Evolutionary conservation across 345 rosid species (phyloP).

Genomic region (Pugionium dolabratum): DNA sequence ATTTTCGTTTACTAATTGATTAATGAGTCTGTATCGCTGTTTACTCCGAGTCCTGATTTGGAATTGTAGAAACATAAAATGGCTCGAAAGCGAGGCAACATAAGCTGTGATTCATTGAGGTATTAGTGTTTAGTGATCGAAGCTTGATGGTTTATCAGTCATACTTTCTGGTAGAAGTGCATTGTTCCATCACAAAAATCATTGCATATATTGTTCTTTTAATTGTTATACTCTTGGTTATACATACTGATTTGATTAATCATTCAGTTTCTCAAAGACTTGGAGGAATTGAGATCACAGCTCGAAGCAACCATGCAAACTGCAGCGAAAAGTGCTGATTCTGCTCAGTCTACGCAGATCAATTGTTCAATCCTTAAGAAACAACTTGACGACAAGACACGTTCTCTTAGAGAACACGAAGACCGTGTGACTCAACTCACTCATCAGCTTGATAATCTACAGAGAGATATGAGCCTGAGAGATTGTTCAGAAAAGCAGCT

Average conservation of each 20-base stretch:
- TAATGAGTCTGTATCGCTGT: neutral
- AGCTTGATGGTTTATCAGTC: neutral
- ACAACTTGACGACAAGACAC: slow-evolving; percentile 68
- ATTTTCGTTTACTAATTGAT: neutral
- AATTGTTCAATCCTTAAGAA: slow-evolving; percentile 59
- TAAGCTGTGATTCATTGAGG: neutral
- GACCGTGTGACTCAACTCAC: slow-evolving; percentile 62
- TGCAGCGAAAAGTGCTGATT: slow-evolving; percentile 67
- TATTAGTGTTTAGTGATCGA: neutral
- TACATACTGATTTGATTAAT: neutral
- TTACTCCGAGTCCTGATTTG: neutral
- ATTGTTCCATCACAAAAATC: neutral
- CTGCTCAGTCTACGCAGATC: slow-evolving; percentile 65
- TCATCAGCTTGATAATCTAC: slow-evolving; percentile 61
- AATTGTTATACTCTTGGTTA: neutral
- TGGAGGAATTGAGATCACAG: slow-evolving; percentile 63
- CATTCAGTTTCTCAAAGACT: slow-evolving; percentile 60
- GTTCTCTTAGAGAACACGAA: slow-evolving; percentile 70
- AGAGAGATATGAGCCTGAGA: slow-evolving; percentile 68
- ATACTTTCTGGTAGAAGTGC: neutral
- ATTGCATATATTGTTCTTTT: neutral
- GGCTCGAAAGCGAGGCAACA: neutral
- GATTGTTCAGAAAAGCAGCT: slow-evolving; percentile 74
- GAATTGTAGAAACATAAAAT: neutral
- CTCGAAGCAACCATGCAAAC: slow-evolving; percentile 61